Base-by-base conservation (phyloP, 495 filamentous ascomycete genomes). In the Amphirosellinia nigrospora region DNA sequence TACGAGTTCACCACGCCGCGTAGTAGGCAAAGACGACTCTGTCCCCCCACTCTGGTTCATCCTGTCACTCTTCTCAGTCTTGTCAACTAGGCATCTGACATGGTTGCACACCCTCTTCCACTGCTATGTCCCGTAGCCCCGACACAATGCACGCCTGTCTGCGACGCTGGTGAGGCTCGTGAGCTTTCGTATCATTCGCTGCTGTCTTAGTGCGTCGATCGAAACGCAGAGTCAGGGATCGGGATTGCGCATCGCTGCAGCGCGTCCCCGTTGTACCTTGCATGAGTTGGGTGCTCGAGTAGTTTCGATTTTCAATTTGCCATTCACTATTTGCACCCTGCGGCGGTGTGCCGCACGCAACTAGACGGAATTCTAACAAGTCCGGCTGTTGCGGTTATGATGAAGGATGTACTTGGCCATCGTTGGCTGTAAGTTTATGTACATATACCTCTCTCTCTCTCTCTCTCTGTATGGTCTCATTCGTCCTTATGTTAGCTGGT, bases 81-180 rank as follows among this genome's bases (percentile, higher is more conserved):
- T 8, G 45, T 65, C 63, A 28, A 32, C 60, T 4, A 62, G 66
- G 66, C 76, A 78, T 78, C 76, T 78, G 76, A 78, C 76, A 76
- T 69, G 73, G 63, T 36, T 66, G 64, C 73, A 76, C 63, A 56
- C 69, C 62, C 32, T 69, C 68, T 73, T 59, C 52, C 36, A 65
- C n/a, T 26, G 32, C 62, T 66, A 70, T 70, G 58, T 71, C 66
- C 72, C 50, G 72, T 73, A 70, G 30, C 59, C 68, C 64, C 69
- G 63, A 48, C 62, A 36, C 71, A 43, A 43, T 69, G 52, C 30
- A 69, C 56, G 45, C 30, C 28, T 66, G 43, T 66, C 61, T 72
- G 73, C 74, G 74, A 73, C 68, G 56, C 55, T 71, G 45, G 36
- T 69, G 59, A 68, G 68, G 71, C 64, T 75, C 69, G 69, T 71